These are phyloP conservation scores for Xylaria flabelliformis DNA, from an alignment of 495 filamentous ascomycete species.

Conservation along the genomic window DNA sequence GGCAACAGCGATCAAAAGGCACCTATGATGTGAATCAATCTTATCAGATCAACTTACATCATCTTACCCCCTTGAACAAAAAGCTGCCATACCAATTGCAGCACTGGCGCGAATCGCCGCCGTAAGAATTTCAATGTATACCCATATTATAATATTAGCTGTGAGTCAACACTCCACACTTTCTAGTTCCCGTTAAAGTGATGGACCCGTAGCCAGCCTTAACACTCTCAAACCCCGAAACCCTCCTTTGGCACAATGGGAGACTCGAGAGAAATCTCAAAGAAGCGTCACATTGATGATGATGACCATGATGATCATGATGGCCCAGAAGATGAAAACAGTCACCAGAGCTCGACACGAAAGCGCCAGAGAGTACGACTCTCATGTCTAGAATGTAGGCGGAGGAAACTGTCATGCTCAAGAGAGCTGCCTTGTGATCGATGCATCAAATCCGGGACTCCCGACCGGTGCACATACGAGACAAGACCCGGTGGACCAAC, in stretches of 20 bases:
- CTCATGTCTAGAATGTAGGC: constrained; percentile 57
- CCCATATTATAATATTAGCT: neutral
- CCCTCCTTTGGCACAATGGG: constrained; percentile 15
- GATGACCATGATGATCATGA: constrained; percentile 35
- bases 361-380: constrained; percentile 58
- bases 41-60: constrained; percentile 27
- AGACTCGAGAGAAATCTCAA: constrained; percentile 1
- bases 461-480: constrained; percentile 58
- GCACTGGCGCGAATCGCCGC: neutral
- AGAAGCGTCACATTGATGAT: constrained; percentile 31
- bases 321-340: constrained; percentile 33
- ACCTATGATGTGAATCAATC: constrained; percentile 1
- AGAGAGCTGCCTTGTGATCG: constrained; percentile 59
- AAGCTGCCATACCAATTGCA: constrained; percentile 6
- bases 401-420: constrained; percentile 58
- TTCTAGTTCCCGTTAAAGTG: neutral
- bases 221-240: neutral
- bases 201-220: neutral
- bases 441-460: constrained; percentile 57
- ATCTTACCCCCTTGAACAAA: neutral
- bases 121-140: neutral
- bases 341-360: constrained; percentile 43
- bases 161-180: constrained; percentile 10
- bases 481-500: constrained; percentile 45
- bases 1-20: neutral